Conservation (phyloP, 306 rosid genomes). For the Ziziphus jujuba region DNA sequence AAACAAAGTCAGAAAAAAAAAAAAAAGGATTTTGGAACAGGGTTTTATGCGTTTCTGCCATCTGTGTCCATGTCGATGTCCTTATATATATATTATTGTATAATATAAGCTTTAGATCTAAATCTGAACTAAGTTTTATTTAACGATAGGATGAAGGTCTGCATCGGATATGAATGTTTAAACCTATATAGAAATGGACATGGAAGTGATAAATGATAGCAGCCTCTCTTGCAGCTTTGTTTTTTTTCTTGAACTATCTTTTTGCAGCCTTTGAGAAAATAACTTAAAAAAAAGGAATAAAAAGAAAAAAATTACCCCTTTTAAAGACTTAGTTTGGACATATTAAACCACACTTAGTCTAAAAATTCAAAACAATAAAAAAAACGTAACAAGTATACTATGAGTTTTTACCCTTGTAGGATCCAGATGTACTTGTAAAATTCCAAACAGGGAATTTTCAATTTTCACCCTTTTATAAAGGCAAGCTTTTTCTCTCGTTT, state of each 20-base stretch:
- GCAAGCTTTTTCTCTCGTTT: too few species aligned
- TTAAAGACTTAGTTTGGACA: constrained; percentile 8
- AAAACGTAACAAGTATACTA: not conserved
- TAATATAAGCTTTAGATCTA: constrained; percentile 39
- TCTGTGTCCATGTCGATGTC: constrained; percentile 17
- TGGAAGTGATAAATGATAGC: not conserved
- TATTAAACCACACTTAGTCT: constrained; percentile 3
- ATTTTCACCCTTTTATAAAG: too few species aligned
- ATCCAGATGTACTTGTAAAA: constrained; percentile 1
- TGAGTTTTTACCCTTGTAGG: constrained; percentile 2
- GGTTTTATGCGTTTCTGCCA: not conserved
- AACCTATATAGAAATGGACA: constrained; percentile 5
- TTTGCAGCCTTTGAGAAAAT: constrained; percentile 31
- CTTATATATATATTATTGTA: not conserved
- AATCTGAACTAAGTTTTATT: constrained; percentile 20
- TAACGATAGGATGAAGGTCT: constrained; percentile 26
- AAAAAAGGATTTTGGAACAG: not conserved
- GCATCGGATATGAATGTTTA: constrained; percentile 27
- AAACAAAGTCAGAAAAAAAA: not conserved
- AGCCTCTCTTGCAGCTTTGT: constrained; percentile 14
- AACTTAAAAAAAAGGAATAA: too few species aligned
- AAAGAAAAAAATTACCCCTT: too few species aligned
- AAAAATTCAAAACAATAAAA: not conserved
- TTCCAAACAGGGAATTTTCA: not conserved
- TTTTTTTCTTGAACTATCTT: constrained; percentile 5